Evolutionary conservation across 495 filamentous ascomycete genomes (phyloP), one percentile per base, ranked within the genome.

Genomic region (Hypoxylon subgilvum): DNA sequence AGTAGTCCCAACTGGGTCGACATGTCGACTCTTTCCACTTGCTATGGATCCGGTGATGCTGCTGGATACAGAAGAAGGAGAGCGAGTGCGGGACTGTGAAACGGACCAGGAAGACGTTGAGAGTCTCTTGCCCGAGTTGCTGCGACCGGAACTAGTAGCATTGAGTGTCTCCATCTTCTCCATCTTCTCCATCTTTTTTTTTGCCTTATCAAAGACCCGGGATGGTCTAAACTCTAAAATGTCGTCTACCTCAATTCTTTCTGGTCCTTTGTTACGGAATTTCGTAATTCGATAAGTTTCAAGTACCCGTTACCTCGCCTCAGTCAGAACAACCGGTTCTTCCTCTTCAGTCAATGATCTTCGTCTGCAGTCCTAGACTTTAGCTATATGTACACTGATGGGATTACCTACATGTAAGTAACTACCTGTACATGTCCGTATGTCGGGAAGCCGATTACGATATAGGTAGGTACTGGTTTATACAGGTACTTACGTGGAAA

Each of bases 1-100:
- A 25, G 70, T 76, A 34, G 76, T 81, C 36, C 80, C 80, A 49
- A 61, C 45, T 18, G 79, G 67, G 49, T 84, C 83, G 2, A 76
- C 77, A 63, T 82, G 76, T 30, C 77, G 71, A 44, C 79, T 73
- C 63, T 86, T 87, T 41, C 77, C 75, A 47, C 53, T 77, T 23
- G 78, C 54, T 4, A 71, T 57, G 21, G 74, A 64, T 14, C 71
- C 63, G 43, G 65, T 52, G 36, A 61, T 69, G 22, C 68, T 63
- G 30, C 67, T 52, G 6, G 66, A 61, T 41, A 74, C 61, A 10
- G 74, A 65, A 1, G 70, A 72, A 22, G 73, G 64, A 25, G 73
- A 74, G 23, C 70, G 65, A 7, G 57, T 60, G 22, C 69, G 70
- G 39, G 66, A 57, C 43, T 65, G 46, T 10, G 62, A 49, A 13